A percentile compares a stretch with the other conserved stretches of the same genome.
These are phyloP conservation scores for Tinospora cordifolia DNA, from an alignment of 164 flowering plant species.

Conservation along the genomic window DNA sequence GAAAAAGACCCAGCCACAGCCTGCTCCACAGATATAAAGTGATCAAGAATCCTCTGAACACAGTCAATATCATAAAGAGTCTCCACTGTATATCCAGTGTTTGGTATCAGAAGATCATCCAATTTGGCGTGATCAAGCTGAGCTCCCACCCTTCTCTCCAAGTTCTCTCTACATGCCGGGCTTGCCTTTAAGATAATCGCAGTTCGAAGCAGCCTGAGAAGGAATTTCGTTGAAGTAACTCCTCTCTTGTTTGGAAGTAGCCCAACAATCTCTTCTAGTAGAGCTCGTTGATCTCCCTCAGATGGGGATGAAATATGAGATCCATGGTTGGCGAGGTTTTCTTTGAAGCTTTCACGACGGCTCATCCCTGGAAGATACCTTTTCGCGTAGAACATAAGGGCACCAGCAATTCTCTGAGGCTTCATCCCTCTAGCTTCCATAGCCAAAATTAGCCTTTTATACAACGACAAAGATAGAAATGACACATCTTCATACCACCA, in stretches of 20 bases:
- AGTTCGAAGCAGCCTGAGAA: constrained; percentile 48
- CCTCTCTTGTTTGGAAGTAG: constrained; percentile 52
- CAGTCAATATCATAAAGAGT: constrained; percentile 68
- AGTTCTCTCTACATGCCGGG: constrained; percentile 42
- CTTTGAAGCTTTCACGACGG: constrained; percentile 34
- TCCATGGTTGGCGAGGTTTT: constrained; percentile 17
- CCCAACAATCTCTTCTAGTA: constrained; percentile 60
- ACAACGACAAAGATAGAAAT: constrained; percentile 40
- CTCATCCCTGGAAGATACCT: constrained; percentile 46
- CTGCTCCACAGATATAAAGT: constrained; percentile 39
- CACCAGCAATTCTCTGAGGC: constrained; percentile 46
- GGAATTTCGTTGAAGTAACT: constrained; percentile 44
- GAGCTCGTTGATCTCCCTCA: constrained; percentile 46
- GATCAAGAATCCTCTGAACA: constrained; percentile 63
- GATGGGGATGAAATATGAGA: constrained; percentile 26
- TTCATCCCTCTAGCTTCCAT: constrained; percentile 45
- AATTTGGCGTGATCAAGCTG: constrained; percentile 62
- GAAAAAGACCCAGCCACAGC: constrained; percentile 24
- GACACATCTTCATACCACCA: constrained; percentile 78
- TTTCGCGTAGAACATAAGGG: constrained; percentile 47
- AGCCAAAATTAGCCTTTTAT: constrained; percentile 44
- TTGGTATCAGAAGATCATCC: constrained; percentile 71
- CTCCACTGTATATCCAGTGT: constrained; percentile 51
- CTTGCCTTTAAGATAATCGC: constrained; percentile 52
- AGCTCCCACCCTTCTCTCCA: constrained; percentile 62